Conservation (phyloP, 345 rosid genomes). For the Camelina laxa region DNA sequence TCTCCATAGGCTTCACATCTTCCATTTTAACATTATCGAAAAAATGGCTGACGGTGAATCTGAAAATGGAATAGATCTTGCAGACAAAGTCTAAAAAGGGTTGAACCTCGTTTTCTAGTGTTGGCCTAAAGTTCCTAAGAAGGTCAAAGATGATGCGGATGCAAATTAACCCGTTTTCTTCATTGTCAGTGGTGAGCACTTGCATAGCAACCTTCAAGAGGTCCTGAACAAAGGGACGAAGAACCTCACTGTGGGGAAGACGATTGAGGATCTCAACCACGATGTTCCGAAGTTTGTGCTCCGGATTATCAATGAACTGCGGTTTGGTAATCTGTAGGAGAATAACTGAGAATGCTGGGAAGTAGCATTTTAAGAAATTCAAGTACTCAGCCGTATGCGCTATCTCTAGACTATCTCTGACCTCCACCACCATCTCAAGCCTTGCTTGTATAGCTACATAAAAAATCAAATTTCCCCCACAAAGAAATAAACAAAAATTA, state of each 20-base stretch:
- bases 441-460: constrained; percentile 75
- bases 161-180: constrained; percentile 95
- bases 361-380: constrained; percentile 93
- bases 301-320: constrained; percentile 77
- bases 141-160: constrained; percentile 93
- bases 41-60: constrained; percentile 81
- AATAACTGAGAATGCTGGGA: constrained; percentile 82
- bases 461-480: constrained; percentile 11
- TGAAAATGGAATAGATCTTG: constrained; percentile 91
- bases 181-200: constrained; percentile 91
- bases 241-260: constrained; percentile 95
- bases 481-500: not conserved
- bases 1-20: constrained; percentile 86
- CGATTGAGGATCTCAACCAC: constrained; percentile 96
- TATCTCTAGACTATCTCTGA: constrained; percentile 96
- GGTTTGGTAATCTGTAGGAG: constrained; percentile 82
- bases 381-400: constrained; percentile 96
- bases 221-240: constrained; percentile 98
- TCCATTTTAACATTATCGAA: constrained; percentile 71
- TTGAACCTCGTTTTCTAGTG: constrained; percentile 91
- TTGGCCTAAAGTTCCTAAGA: constrained; percentile 91
- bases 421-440: constrained; percentile 92
- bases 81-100: constrained; percentile 96
- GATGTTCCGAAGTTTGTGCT: constrained; percentile 89
- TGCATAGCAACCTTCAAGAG: constrained; percentile 97